Percentiles rank a stretch among this genome's conserved stretches.
phyloP scores from a whole-genome alignment of 2,329 filamentous ascomycete genomes.

The Talaromyces sp. region DNA sequence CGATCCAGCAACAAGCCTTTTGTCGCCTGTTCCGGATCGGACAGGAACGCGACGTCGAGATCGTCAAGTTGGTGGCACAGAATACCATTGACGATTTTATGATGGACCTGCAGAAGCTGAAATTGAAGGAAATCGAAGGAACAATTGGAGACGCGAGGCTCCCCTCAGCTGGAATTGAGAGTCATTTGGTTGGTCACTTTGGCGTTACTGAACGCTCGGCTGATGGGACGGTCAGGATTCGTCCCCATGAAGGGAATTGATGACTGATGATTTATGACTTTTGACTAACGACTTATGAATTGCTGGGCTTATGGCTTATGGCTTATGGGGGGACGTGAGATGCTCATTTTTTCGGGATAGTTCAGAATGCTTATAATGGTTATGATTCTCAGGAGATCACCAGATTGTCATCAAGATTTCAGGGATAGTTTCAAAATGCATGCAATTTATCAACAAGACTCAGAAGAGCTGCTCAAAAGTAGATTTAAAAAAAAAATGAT shows the following conservation, averaged over 20 bases:
- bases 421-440: neutral
- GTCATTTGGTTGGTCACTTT: conserved; percentile 28
- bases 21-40: conserved; percentile 63
- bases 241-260: conserved; percentile 3
- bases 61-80: conserved; percentile 56
- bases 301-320: neutral
- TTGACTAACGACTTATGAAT: neutral
- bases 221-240: neutral
- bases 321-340: neutral
- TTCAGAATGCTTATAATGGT: neutral
- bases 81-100: conserved; percentile 59
- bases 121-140: conserved; percentile 35
- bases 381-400: neutral
- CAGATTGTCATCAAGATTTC: neutral
- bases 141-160: conserved; percentile 26
- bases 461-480: neutral
- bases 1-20: conserved; percentile 57
- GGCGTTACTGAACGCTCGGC: conserved; percentile 18
- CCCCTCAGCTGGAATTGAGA: conserved; percentile 17
- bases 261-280: neutral
- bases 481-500: no score
- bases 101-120: conserved; percentile 53
- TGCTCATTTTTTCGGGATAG: neutral
- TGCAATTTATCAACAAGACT: neutral
- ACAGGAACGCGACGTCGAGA: conserved; percentile 57